Conservation (phyloP, 2,329 filamentous ascomycete genomes). For the Cryphonectria nitschkei region DNA sequence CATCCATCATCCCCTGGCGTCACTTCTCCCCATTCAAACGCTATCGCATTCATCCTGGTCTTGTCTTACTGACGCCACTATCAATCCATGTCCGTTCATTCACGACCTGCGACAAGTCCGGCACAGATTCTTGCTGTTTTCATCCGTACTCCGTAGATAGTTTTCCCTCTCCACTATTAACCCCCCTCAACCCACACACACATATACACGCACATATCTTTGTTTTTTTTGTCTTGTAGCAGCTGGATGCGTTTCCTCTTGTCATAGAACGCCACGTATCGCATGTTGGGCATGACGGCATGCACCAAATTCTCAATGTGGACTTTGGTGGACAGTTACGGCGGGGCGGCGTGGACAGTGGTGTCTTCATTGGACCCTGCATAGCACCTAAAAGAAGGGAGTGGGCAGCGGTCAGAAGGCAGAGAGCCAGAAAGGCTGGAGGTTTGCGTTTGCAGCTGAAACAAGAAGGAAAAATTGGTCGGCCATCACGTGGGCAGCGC, state of each 20-base stretch:
- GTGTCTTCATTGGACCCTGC: constrained; percentile 11
- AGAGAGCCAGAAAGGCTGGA: not conserved
- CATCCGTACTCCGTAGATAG: not conserved
- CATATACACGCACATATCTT: not conserved
- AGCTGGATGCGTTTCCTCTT: not conserved
- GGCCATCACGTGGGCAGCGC: not conserved
- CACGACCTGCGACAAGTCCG: not conserved
- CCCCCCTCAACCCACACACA: not conserved
- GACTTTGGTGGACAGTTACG: not conserved
- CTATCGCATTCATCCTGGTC: constrained; percentile 3
- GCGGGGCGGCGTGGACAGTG: not conserved
- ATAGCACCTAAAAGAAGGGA: not conserved
- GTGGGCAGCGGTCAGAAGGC: not conserved
- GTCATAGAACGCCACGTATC: constrained; percentile 3
- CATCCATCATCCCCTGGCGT: not conserved
- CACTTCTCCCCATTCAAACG: not conserved
- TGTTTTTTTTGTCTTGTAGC: not conserved
- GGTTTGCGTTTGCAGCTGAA: not conserved
- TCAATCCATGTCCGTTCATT: not conserved
- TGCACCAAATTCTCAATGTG: not conserved
- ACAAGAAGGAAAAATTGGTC: not conserved
- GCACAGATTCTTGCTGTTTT: not conserved
- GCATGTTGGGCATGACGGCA: constrained; percentile 1
- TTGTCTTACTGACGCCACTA: not conserved
- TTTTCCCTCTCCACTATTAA: not conserved